Percentiles rank a stretch among this genome's conserved stretches.
phyloP scores from a whole-genome alignment of 371 early-diverging fungal species.

The Haplosporangium sp. region DNA sequence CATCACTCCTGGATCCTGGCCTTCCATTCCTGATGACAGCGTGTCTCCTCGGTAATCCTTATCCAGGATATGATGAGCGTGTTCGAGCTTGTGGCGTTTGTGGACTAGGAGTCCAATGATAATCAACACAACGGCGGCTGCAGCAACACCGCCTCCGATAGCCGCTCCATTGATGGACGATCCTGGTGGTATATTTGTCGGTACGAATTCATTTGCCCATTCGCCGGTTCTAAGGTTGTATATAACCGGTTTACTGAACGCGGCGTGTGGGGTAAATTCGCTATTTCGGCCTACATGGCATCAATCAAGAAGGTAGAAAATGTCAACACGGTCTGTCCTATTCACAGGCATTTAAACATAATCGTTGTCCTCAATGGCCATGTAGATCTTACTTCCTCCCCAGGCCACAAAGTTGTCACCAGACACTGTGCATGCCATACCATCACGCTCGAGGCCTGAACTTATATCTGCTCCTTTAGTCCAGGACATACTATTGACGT shows the following conservation, averaged over 20 bases:
- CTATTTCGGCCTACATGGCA: neutral
- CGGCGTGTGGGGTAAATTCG: neutral
- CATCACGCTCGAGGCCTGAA: neutral
- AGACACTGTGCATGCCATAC: neutral
- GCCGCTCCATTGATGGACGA: neutral
- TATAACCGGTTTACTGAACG: neutral
- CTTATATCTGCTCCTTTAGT: neutral
- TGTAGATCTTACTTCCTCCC: neutral
- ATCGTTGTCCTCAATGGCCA: too few species aligned
- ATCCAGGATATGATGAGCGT: neutral
- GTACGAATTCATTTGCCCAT: neutral
- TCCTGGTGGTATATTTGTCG: neutral
- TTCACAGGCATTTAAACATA: too few species aligned
- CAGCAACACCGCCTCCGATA: neutral
- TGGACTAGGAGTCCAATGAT: neutral
- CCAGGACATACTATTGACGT: constrained; percentile 16
- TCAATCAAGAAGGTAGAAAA: neutral
- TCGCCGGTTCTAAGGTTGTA: neutral
- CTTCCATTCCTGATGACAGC: too few species aligned
- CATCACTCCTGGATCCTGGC: too few species aligned
- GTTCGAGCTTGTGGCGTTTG: neutral
- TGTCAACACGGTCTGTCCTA: too few species aligned
- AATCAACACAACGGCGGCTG: neutral
- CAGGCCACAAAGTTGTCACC: constrained; percentile 1
- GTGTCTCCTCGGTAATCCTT: too few species aligned